phyloP scores from a whole-genome alignment of 2,329 filamentous ascomycete species.

The Neofusicoccum sp. region DNA sequence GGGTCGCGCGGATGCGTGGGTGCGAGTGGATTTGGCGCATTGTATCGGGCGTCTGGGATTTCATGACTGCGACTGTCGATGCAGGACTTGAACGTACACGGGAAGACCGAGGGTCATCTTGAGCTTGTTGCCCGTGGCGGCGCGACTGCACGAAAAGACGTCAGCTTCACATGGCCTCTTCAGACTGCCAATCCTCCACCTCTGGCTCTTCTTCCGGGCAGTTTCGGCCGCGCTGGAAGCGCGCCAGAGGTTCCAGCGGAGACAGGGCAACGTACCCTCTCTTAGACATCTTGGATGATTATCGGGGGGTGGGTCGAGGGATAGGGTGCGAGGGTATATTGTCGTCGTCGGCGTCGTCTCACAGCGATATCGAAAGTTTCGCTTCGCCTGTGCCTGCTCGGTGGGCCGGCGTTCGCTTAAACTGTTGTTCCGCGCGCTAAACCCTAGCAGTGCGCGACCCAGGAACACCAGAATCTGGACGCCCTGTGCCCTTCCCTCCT shows the following conservation, averaged over 20 bases:
- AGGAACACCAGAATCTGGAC: neutral
- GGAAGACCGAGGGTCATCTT: conserved; percentile 99
- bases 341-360: conserved; percentile 21
- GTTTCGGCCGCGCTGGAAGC: neutral
- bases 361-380: conserved; percentile 21
- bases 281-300: conserved; percentile 43
- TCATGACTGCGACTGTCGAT: conserved; percentile 11
- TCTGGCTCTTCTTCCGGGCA: neutral
- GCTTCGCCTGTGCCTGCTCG: conserved; percentile 17
- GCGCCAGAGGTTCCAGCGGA: neutral
- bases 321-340: conserved; percentile 20
- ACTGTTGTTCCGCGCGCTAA: conserved; percentile 15
- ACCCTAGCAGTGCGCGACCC: neutral
- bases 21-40: conserved; percentile 25
- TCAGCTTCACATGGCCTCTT: conserved; percentile 29
- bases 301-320: conserved; percentile 35
- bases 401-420: conserved; percentile 6
- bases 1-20: conserved; percentile 11
- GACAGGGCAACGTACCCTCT: conserved; percentile 38
- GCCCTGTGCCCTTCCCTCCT: neutral
- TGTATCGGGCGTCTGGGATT: neutral
- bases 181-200: neutral
- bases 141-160: conserved; percentile 52
- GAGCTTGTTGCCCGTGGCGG: conserved; percentile 99
- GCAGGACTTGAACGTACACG: conserved; percentile 71